Evolutionary conservation across 2,329 filamentous ascomycete species (phyloP).

Genomic region (Simplicillium aogashimaense): DNA sequence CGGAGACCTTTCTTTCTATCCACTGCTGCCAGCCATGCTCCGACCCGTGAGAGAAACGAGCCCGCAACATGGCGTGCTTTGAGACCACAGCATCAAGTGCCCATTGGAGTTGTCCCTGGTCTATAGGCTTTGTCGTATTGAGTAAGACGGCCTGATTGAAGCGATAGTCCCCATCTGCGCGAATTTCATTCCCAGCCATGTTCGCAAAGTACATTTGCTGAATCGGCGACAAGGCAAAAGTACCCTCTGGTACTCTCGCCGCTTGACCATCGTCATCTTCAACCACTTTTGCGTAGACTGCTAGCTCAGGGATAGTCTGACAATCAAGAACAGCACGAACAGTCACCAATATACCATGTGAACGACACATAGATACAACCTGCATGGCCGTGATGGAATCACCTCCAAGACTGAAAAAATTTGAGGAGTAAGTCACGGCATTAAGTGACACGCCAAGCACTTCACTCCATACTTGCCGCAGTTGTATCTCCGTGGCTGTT

Average conservation of each 20-base stretch:
- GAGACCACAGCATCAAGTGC: slow-evolving; percentile 16
- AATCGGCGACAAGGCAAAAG: slow-evolving; percentile 31
- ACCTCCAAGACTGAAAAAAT: slow-evolving; percentile 24
- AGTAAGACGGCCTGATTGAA: slow-evolving; percentile 36
- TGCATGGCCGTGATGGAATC: slow-evolving; percentile 27
- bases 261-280: neutral
- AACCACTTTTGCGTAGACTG: neutral
- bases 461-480: neutral
- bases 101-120: slow-evolving; percentile 6
- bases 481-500: too few species aligned
- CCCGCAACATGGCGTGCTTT: slow-evolving; percentile 25
- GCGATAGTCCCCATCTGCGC: slow-evolving; percentile 15
- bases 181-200: slow-evolving; percentile 11
- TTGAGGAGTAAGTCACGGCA: slow-evolving; percentile 21
- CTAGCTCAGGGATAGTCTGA: neutral
- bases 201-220: slow-evolving; percentile 30
- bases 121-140: slow-evolving; percentile 14
- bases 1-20: too few species aligned
- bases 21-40: neutral
- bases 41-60: slow-evolving; percentile 17
- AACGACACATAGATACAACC: slow-evolving; percentile 8
- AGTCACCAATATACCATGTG: neutral
- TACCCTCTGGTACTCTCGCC: slow-evolving; percentile 9
- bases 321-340: neutral
- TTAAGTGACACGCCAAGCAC: slow-evolving; percentile 18